These are phyloP conservation scores for Nidula microcarpa DNA, from an alignment of 768 basidiomycete species.

Conservation along the genomic window DNA sequence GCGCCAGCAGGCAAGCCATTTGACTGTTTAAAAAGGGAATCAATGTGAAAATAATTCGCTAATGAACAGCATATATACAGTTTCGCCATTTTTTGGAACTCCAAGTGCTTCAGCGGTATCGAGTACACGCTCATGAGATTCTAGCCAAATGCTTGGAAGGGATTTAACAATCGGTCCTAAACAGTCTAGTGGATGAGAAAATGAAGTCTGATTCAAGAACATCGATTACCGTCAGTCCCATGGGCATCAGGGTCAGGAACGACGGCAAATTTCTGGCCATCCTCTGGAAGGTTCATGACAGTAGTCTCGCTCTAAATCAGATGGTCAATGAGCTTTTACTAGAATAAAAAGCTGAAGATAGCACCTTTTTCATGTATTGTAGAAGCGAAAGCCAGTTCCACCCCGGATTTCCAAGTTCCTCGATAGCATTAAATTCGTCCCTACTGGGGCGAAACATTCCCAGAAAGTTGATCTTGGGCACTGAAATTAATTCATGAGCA, in stretches of 20 bases:
- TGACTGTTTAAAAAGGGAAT: not conserved
- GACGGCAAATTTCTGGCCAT: not conserved
- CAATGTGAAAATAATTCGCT: not conserved
- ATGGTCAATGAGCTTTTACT: no score
- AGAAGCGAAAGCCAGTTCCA: conserved; percentile 15
- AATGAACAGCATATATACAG: not conserved
- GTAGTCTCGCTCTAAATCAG: no score
- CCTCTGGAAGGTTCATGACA: no score
- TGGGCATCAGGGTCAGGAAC: not conserved
- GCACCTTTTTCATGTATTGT: conserved; percentile 13
- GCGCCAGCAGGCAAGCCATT: conserved; percentile 6
- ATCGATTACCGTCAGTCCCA: not conserved
- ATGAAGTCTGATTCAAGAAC: not conserved
- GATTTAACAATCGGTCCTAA: conserved; percentile 7
- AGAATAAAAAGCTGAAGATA: no score
- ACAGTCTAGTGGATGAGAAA: not conserved
- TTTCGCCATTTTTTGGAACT: conserved; percentile 6
- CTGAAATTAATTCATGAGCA: not conserved
- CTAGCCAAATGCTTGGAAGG: conserved; percentile 4
- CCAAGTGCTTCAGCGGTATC: conserved; percentile 3
- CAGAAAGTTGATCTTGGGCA: conserved; percentile 3
- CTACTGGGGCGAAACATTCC: conserved; percentile 1
- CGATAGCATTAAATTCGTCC: conserved; percentile 9
- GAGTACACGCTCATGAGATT: conserved; percentile 2
- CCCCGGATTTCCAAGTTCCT: conserved; percentile 9